Conservation (phyloP, 2,329 filamentous ascomycete species). For the Blastomyces gilchristii region DNA sequence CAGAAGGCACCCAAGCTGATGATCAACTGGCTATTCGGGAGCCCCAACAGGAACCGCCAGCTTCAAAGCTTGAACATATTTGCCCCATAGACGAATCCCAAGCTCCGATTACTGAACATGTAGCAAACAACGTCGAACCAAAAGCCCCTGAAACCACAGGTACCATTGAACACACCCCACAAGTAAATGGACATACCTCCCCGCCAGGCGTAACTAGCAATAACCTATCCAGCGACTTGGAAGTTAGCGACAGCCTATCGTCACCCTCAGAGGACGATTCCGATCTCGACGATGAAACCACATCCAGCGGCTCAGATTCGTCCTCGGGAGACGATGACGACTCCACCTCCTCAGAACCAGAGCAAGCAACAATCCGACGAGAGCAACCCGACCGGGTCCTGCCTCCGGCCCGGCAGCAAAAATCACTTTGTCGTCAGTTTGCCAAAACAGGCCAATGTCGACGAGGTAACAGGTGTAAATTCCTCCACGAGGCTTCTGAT, state of each 20-base stretch:
- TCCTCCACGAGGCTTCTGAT: conserved; percentile 31
- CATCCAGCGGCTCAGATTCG: conserved; percentile 28
- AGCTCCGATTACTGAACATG: not conserved
- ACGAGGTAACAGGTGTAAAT: conserved; percentile 34
- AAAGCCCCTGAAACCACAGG: not conserved
- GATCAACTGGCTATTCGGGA: not conserved
- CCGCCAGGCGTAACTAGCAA: not conserved
- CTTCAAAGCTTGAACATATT: not conserved
- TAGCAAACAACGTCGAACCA: not conserved
- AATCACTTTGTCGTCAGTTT: conserved; percentile 31
- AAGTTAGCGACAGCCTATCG: not conserved
- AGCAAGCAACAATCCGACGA: conserved; percentile 33
- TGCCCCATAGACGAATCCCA: not conserved
- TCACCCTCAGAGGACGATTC: not conserved
- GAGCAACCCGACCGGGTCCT: conserved; percentile 32
- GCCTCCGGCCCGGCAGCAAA: conserved; percentile 28
- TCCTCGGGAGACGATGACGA: conserved; percentile 18
- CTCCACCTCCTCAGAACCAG: conserved; percentile 25
- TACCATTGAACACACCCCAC: not conserved
- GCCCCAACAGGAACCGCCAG: not conserved
- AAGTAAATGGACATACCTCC: not conserved
- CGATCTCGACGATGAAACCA: conserved; percentile 28
- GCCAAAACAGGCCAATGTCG: conserved; percentile 33
- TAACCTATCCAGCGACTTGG: not conserved
- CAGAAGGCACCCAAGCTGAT: not conserved